Base-by-base conservation (phyloP, 2,329 filamentous ascomycete genomes). In the Coniochaeta ligniaria region DNA sequence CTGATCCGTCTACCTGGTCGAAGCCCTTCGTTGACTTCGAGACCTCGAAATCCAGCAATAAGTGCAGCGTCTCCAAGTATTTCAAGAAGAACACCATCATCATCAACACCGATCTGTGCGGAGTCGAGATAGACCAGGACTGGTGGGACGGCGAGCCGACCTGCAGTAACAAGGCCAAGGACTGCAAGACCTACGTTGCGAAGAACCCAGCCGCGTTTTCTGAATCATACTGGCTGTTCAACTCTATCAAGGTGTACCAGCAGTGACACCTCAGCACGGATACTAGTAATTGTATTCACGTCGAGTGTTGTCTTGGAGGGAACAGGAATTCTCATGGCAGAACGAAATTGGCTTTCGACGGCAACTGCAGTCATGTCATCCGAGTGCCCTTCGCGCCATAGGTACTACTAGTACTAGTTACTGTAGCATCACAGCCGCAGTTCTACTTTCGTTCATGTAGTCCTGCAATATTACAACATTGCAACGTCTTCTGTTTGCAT, bases 41-140 rank as follows among this genome's bases (percentile, higher is more conserved):
- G 17, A 78, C 75, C 57, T 64, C 66, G 60, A 69, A 67, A 43
- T 96, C 47, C 2, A 52, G 47, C 47, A 52, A 52, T 12, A 52
- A 52, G 24, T 52, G 91, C 73, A 77, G 91, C 64, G 84, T 91
- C 64, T 75, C 84, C 63, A 72, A 71, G 2, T 79, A 83, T 67
- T 89, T 95, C 72, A 76, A 75, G 63, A 76, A 86, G 68, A 83
- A 93, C 77, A 83, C 86, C 66, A 83, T 96, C 62, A 84, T 92
- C 60, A 82, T 92, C 66, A 85, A 92, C 76, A 90, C 47, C 41
- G 62, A 8, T 59, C 62, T 17, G 61, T 68, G 45, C 75, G 71
- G 69, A 61, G 26, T 26, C 47, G 26, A 52, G 22, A 52, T 52
- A n/a, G 47, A 52, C 47, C 47, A 52, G 26, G 47, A 52, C 14